Evolutionary conservation across 2,329 filamentous ascomycete genomes (phyloP).

Genomic region (Thermoascus crustaceus): DNA sequence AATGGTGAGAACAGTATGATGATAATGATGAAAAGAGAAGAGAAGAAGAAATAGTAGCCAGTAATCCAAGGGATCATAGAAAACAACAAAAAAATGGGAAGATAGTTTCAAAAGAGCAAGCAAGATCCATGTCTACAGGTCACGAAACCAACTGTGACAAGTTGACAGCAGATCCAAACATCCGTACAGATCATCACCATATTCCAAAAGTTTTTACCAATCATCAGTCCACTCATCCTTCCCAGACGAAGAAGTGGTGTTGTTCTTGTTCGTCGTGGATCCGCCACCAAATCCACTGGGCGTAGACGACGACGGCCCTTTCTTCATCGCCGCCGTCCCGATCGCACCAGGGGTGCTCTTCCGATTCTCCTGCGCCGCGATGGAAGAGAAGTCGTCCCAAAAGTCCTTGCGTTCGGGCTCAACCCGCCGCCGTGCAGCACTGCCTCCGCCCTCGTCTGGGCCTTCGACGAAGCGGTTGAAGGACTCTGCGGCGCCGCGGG

Average conservation of each 20-base stretch:
- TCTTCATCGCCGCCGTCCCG: conserved; percentile 58
- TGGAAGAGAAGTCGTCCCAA: conserved; percentile 80
- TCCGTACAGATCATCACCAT: no score
- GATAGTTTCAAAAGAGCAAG: no score
- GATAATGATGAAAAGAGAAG: no score
- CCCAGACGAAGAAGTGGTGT: conserved; percentile 9
- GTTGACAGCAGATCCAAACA: no score
- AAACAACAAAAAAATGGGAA: no score
- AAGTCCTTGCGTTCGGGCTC: conserved; percentile 69
- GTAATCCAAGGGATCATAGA: no score
- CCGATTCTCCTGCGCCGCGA: conserved; percentile 12
- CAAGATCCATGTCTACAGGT: no score
- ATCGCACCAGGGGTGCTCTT: conserved; percentile 43
- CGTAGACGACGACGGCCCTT: conserved; percentile 19
- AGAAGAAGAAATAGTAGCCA: no score
- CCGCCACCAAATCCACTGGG: conserved; percentile 3
- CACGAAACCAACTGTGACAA: conserved; percentile 1
- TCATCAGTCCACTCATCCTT: conserved; percentile 49
- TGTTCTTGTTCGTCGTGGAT: conserved; percentile 12
- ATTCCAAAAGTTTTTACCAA: no score
- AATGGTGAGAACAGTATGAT: no score
- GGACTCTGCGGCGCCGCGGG: conserved; percentile 66
- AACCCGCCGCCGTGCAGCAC: conserved; percentile 37
- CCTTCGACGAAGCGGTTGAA: conserved; percentile 87
- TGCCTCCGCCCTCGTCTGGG: conserved; percentile 40